A percentile compares a stretch with the other conserved stretches of the same genome.
These are phyloP conservation scores for Pythium sukuiense DNA, from an alignment of 352 stramenopile genomes.

Conservation along the genomic window DNA sequence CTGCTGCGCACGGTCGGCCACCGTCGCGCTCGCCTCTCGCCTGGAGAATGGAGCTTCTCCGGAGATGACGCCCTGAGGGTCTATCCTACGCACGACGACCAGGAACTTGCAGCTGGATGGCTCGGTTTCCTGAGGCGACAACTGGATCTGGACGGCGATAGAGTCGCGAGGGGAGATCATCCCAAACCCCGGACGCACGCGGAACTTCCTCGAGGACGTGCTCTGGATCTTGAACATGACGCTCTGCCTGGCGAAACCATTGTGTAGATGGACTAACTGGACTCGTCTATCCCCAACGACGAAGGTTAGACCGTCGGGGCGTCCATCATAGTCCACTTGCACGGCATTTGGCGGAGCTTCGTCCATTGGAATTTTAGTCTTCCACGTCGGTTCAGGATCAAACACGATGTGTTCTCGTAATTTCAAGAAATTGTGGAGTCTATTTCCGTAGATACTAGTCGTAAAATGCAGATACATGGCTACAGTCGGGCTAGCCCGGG, in stretches of 20 bases:
- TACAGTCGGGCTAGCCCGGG: background rate
- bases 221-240: conserved; percentile 51
- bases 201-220: conserved; percentile 38
- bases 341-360: background rate
- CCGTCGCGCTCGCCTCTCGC: background rate
- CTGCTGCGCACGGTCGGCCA: background rate
- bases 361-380: background rate
- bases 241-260: conserved; percentile 10
- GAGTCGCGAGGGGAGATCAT: conserved; percentile 8
- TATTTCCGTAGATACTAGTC: conserved; percentile 12
- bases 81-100: conserved; percentile 18
- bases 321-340: conserved; percentile 20
- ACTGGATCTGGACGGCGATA: conserved; percentile 29
- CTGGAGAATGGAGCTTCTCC: background rate
- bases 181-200: conserved; percentile 35
- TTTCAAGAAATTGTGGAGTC: background rate
- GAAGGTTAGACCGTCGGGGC: conserved; percentile 19
- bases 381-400: background rate
- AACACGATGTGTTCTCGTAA: background rate
- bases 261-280: conserved; percentile 17
- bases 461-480: conserved; percentile 8
- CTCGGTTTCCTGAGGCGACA: conserved; percentile 35
- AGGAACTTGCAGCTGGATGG: conserved; percentile 42
- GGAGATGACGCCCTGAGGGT: background rate
- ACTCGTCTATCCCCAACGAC: conserved; percentile 9